Conservation (phyloP, 495 filamentous ascomycete genomes). For the Aspergillus cristatus region DNA sequence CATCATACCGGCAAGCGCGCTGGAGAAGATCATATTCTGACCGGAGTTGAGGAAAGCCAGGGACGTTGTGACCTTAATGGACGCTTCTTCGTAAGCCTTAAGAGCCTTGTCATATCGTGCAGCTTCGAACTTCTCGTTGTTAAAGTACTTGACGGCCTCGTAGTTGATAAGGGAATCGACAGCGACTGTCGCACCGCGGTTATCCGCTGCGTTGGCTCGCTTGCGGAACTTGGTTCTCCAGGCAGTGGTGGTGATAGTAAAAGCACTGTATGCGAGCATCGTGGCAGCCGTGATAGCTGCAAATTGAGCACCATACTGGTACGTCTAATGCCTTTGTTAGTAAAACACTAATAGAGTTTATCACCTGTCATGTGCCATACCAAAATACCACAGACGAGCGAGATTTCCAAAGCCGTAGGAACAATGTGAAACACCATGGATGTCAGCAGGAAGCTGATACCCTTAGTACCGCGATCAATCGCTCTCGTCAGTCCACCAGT, state of each 20-base stretch:
- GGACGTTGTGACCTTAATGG: conserved; percentile 93
- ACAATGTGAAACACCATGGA: conserved; percentile 99
- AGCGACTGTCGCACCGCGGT: conserved; percentile 87
- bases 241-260: conserved; percentile 89
- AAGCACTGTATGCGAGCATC: conserved; percentile 88
- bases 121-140: conserved; percentile 93
- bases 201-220: conserved; percentile 91
- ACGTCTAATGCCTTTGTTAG: conserved; percentile 52
- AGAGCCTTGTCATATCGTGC: conserved; percentile 83
- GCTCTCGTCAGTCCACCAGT: conserved; percentile 90
- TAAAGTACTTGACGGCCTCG: conserved; percentile 99
- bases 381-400: conserved; percentile 86
- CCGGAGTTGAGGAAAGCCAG: conserved; percentile 90
- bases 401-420: conserved; percentile 87
- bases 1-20: conserved; percentile 96
- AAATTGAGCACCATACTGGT: conserved; percentile 87
- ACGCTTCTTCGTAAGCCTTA: conserved; percentile 78
- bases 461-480: conserved; percentile 94
- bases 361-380: conserved; percentile 23
- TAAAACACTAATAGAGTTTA: neutral
- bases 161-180: conserved; percentile 97
- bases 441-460: conserved; percentile 90
- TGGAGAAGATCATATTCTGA: conserved; percentile 97
- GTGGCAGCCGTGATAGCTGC: conserved; percentile 84
- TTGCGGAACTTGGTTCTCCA: conserved; percentile 96